Percentiles rank a stretch among this genome's conserved stretches.
phyloP scores from a whole-genome alignment of 2,329 filamentous ascomycete species.

The Sclerotinia spermophila region DNA sequence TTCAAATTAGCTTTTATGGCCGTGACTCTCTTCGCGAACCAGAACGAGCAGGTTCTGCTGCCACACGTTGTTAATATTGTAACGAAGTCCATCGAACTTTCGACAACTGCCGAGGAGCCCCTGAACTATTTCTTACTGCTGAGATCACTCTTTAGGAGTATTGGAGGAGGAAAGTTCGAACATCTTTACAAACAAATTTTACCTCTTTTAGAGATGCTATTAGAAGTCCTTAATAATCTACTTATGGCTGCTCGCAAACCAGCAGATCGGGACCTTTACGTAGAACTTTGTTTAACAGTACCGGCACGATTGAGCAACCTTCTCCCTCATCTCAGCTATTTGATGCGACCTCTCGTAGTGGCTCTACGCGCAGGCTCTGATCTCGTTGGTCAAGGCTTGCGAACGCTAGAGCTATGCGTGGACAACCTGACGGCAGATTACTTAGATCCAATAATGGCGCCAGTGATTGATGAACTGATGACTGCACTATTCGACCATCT shows the following conservation, averaged over 20 bases:
- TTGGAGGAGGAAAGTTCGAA: slow-evolving; percentile 95
- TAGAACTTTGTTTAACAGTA: slow-evolving; percentile 94
- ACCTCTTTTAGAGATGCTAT: slow-evolving; percentile 90
- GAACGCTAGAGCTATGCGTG: slow-evolving; percentile 93
- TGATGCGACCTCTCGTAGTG: slow-evolving; percentile 97
- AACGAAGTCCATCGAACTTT: slow-evolving; percentile 93
- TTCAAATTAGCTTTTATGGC: slow-evolving; percentile 99
- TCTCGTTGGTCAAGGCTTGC: slow-evolving; percentile 86
- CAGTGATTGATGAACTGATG: slow-evolving; percentile 98
- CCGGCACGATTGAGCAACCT: slow-evolving; percentile 92
- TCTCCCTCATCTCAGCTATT: slow-evolving; percentile 87
- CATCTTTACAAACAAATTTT: slow-evolving; percentile 97
- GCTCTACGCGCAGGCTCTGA: slow-evolving; percentile 88
- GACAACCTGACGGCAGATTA: slow-evolving; percentile 98
- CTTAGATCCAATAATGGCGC: slow-evolving; percentile 97
- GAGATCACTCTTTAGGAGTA: slow-evolving; percentile 89
- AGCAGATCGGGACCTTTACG: slow-evolving; percentile 88
- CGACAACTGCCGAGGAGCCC: slow-evolving; percentile 91
- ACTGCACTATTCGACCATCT: slow-evolving; percentile 95
- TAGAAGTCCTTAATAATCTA: slow-evolving; percentile 95
- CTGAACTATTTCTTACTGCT: slow-evolving; percentile 98
- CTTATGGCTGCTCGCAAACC: slow-evolving; percentile 87
- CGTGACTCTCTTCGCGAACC: slow-evolving; percentile 87
- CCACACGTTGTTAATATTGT: slow-evolving; percentile 97
- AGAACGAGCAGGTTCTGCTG: slow-evolving; percentile 92